Evolutionary conservation across 257 asterid species (phyloP).

Genomic region (Plantago ovata): DNA sequence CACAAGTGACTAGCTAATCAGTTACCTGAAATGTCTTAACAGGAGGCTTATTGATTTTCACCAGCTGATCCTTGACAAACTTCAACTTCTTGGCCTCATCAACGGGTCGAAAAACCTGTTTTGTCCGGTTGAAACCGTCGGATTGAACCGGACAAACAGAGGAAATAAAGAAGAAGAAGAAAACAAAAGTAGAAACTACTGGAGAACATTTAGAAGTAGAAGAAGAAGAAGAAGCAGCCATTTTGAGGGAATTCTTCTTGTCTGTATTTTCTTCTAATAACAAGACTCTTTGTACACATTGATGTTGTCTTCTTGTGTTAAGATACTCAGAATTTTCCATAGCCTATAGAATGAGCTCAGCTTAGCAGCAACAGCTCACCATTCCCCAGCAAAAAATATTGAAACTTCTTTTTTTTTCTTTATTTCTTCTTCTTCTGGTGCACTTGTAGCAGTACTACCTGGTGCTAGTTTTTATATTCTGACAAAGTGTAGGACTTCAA

Average conservation of each 20-base stretch:
- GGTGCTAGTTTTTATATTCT: conserved; percentile 33
- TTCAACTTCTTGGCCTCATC: conserved; percentile 42
- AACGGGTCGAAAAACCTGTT: conserved; percentile 51
- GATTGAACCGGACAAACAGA: conserved; percentile 48
- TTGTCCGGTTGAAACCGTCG: conserved; percentile 29
- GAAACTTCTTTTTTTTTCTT: not conserved
- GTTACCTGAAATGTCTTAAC: conserved; percentile 73
- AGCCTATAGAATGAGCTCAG: too few species aligned
- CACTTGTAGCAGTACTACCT: too few species aligned
- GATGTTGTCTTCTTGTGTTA: conserved; percentile 37
- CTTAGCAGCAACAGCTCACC: conserved; percentile 29
- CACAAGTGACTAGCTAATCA: too few species aligned
- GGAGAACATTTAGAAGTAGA: conserved; percentile 36
- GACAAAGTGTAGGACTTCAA: conserved; percentile 50
- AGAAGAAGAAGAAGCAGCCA: conserved; percentile 34
- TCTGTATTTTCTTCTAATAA: conserved; percentile 25
- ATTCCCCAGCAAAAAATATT: conserved; percentile 37
- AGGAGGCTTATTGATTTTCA: conserved; percentile 68
- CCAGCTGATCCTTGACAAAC: conserved; percentile 48
- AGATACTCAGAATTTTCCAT: conserved; percentile 21
- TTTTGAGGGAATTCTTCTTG: conserved; percentile 28
- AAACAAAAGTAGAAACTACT: conserved; percentile 45
- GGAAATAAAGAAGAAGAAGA: conserved; percentile 43
- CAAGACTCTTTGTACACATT: conserved; percentile 30
- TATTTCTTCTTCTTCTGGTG: too few species aligned